Base-by-base conservation (phyloP, 768 basidiomycete species). In the Naganishia randhawae region DNA sequence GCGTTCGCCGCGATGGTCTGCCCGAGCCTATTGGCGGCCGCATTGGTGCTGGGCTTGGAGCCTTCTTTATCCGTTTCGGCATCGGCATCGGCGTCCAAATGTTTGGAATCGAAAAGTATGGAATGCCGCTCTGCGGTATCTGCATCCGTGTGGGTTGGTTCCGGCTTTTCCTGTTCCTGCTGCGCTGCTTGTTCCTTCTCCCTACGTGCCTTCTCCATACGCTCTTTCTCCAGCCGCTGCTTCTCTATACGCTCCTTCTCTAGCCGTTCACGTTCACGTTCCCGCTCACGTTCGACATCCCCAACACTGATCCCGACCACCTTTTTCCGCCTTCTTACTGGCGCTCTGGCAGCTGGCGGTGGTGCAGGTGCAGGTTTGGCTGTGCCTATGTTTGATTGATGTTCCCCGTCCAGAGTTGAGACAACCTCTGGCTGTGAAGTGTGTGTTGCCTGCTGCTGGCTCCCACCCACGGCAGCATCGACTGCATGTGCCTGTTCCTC, bases 301-400 rank as follows among this genome's bases (percentile, higher is more conserved):
- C 27, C 57, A 5, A 61, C 57, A 29, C 37, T 39, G 10, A 61
- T 61, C n/a, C 57, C 57, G 19, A 61, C 57, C 4, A 61, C 22
- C 37, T 61, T 61, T 14, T 61, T 61, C 57, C 57, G 3, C 22
- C 57, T 35, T 3, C 57, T 13, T 4, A 29, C 33, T 6, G 22
- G 22, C 3, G 57, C 31, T 11, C 22, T 13, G 37, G 22, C 5
- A 22, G 17, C 33, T 19, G 37, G 33, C 16, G 25, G 5, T 14
- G 29, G 9, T 7, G 51, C 51, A 2, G 45, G 11, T 11, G 32
- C 27, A 16, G 51, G 41, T 42, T 42, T 42, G n/a, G n/a, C n/a
- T n/a, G n/a, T n/a, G n/a, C n/a, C n/a, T n/a, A n/a, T n/a, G n/a
- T n/a, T n/a, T n/a, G n/a, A n/a, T n/a, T n/a, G n/a, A n/a, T n/a